phyloP scores from a whole-genome alignment of 768 basidiomycete species.

The Tremella mesenterica region DNA sequence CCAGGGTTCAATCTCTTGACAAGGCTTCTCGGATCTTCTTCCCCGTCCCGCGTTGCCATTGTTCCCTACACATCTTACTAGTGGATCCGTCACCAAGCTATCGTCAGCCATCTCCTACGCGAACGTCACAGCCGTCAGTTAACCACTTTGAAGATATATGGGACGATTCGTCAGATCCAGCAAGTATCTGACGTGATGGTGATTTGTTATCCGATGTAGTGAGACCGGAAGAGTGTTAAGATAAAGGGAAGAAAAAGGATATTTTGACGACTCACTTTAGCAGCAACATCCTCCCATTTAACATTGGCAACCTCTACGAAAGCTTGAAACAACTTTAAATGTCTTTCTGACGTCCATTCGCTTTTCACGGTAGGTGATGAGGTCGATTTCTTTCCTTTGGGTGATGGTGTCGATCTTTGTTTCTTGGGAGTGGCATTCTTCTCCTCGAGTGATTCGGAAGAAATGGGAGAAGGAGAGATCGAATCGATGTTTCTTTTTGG shows the following conservation, averaged over 20 bases:
- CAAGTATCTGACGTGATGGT: background rate
- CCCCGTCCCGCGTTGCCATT: constrained; percentile 19
- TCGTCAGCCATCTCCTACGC: constrained; percentile 3
- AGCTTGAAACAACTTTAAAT: constrained; percentile 18
- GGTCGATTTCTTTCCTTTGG: no score
- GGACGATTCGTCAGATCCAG: background rate
- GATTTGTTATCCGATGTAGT: no score
- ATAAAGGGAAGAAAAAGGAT: background rate
- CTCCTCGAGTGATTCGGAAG: no score
- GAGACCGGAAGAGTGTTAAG: background rate
- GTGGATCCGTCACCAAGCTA: constrained; percentile 14
- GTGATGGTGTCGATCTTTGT: no score
- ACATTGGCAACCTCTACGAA: constrained; percentile 4
- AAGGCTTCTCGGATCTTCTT: constrained; percentile 19
- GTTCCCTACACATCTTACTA: constrained; percentile 19
- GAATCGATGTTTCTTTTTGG: no score
- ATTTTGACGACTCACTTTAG: constrained; percentile 5
- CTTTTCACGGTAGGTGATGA: no score
- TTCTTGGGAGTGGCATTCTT: no score
- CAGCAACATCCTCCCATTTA: constrained; percentile 19
- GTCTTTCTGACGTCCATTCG: constrained; percentile 10
- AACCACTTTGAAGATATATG: no score
- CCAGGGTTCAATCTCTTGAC: background rate
- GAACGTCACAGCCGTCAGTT: no score
- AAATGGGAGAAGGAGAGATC: no score